A percentile compares a stretch with the other conserved stretches of the same genome.
Evolutionary conservation across 2,329 filamentous ascomycete species (phyloP).

Genomic region (Alternaria ventricosa): DNA sequence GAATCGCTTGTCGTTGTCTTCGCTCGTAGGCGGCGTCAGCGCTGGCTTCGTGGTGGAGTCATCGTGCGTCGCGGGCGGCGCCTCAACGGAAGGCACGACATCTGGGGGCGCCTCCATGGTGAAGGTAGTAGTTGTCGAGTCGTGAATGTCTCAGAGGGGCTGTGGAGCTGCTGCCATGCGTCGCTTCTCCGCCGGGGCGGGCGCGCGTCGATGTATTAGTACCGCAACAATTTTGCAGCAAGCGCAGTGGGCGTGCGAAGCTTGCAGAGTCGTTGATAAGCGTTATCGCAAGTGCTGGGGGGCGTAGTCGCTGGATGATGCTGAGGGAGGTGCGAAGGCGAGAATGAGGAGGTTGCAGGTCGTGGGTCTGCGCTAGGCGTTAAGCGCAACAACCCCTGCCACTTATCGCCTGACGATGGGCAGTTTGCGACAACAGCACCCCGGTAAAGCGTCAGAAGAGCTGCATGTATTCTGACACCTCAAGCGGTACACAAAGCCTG

Average conservation of each 20-base stretch:
- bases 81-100: constrained; percentile 45
- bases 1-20: constrained; percentile 56
- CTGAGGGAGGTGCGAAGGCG: constrained; percentile 31
- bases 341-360: constrained; percentile 23
- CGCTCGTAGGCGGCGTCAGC: constrained; percentile 60
- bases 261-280: not conserved
- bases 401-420: constrained; percentile 23
- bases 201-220: constrained; percentile 19
- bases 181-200: constrained; percentile 37
- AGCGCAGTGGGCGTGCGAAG: constrained; percentile 26
- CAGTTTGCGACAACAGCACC: not conserved
- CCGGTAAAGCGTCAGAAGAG: not conserved
- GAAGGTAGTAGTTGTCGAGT: constrained; percentile 9
- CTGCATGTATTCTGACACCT: not conserved
- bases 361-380: constrained; percentile 14
- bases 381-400: constrained; percentile 2
- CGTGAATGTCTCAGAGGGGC: constrained; percentile 23
- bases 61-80: constrained; percentile 30
- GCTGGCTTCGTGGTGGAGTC: constrained; percentile 47
- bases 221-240: constrained; percentile 30
- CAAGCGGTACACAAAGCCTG: not conserved
- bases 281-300: constrained; percentile 14
- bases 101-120: constrained; percentile 40
- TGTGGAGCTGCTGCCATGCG: constrained; percentile 31
- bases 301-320: constrained; percentile 25